Evolutionary conservation across 2,329 filamentous ascomycete species (phyloP), one percentile per base, ranked within the genome.

Genomic region (Aspergillus sp.): DNA sequence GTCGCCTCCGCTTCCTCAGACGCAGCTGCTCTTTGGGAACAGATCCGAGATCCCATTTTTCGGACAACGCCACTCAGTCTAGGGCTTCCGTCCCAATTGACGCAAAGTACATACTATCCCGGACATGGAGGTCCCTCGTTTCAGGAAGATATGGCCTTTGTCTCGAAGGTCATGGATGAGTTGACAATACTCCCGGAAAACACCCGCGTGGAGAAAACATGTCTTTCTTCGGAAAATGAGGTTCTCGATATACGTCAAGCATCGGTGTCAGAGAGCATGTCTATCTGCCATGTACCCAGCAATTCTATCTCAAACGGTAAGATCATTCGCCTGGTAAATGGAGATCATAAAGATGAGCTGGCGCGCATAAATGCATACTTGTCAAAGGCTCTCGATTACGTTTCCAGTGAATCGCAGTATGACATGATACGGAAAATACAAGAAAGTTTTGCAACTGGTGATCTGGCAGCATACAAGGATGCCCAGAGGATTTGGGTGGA

Each of bases 401-500:
- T 34, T 34, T 48, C 24, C 20, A 48, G 20, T 18, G 15, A 48
- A 34, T 34, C 26, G 12, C 44, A 48, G 26, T 34, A 48, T 48
- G 44, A 34, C 12, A 34, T 34, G 44, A 48, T 48, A 11, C 8
- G 24, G 15, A 48, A 34, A 34, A 5, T 48, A 5, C 44, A 34
- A 34, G 44, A 48, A 6, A 48, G 44, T 13, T 48, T 36, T 34
- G 12, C 5, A 13, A 48, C 44, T n/a, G 44, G 44, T 15, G 26
- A 48, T 18, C 44, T 48, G 5, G 44, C 44, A 48, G 26, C 24
- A 1, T 82, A 80, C 69, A 78, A 80, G 60, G 39, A 80, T 48
- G 78, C 79, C 36, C 81, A 83, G 63, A 73, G 77, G 24, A 75
- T 75, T 18, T 84, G 82, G 82, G 82, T 84, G 48, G 74, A 76